Evolutionary conservation across 768 basidiomycete genomes (phyloP).

Genomic region (Mycena haematopus): DNA sequence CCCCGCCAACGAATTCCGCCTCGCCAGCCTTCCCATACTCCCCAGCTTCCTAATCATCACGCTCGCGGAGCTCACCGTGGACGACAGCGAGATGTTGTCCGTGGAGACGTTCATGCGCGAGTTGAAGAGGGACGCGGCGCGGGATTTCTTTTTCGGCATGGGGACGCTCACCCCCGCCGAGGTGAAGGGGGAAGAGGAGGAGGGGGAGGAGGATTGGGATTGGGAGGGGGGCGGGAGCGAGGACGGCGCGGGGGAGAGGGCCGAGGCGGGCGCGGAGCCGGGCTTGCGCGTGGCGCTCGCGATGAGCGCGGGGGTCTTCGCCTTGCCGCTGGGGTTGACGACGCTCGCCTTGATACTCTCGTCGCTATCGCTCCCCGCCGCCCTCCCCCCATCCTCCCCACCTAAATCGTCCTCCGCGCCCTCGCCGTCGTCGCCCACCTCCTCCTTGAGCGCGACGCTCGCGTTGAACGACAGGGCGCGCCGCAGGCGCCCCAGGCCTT

Average conservation of each 20-base stretch:
- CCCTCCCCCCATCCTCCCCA: slow-evolving; percentile 5
- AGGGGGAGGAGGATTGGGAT: too few relatives aligned
- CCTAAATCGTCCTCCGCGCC: slow-evolving; percentile 4
- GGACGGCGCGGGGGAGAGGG: background rate
- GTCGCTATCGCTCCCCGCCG: slow-evolving; percentile 15
- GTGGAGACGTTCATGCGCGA: slow-evolving; percentile 86
- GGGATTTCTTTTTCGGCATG: slow-evolving; percentile 68
- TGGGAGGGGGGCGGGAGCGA: too few relatives aligned
- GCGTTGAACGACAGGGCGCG: slow-evolving; percentile 76
- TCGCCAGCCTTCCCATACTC: slow-evolving; percentile 85
- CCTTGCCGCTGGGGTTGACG: slow-evolving; percentile 39
- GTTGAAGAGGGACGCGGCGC: slow-evolving; percentile 84
- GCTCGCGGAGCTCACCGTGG: slow-evolving; percentile 92
- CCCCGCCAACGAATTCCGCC: slow-evolving; percentile 87
- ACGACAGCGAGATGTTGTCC: slow-evolving; percentile 94
- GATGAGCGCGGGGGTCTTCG: slow-evolving; percentile 39
- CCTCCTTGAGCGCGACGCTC: slow-evolving; percentile 61
- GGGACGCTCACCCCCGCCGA: slow-evolving; percentile 14
- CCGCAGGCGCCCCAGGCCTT: slow-evolving; percentile 64
- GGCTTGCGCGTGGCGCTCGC: slow-evolving; percentile 35
- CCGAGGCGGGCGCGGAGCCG: slow-evolving; percentile 1
- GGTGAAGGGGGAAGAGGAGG: slow-evolving; percentile 9
- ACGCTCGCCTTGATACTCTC: slow-evolving; percentile 43
- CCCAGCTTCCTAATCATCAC: slow-evolving; percentile 98
- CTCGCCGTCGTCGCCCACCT: slow-evolving; percentile 46